A percentile compares a stretch with the other conserved stretches of the same genome.
These are phyloP conservation scores for Mycena filopes DNA, from an alignment of 768 basidiomycete species.

Conservation along the genomic window DNA sequence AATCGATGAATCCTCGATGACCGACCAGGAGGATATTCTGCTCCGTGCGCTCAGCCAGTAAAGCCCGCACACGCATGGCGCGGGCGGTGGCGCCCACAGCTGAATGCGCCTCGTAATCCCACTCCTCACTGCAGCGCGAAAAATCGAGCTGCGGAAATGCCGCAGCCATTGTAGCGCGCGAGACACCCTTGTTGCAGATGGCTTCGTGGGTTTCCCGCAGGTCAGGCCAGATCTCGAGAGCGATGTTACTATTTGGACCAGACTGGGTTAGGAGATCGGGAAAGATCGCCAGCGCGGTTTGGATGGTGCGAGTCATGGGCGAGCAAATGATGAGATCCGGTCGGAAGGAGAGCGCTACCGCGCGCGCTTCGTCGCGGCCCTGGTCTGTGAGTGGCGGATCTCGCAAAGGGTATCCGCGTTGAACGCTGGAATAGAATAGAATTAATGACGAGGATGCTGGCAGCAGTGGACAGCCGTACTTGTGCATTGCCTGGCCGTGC, in stretches of 20 bases:
- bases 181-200: conserved; percentile 31
- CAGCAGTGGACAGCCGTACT: conserved; percentile 3
- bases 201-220: conserved; percentile 35
- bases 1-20: conserved; percentile 33
- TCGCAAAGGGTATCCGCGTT: conserved; percentile 32
- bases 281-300: conserved; percentile 27
- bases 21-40: conserved; percentile 27
- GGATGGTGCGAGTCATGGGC: conserved; percentile 35
- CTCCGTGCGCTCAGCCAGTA: conserved; percentile 20
- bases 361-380: conserved; percentile 27
- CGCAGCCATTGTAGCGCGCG: conserved; percentile 16
- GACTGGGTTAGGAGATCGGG: conserved; percentile 10
- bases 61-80: conserved; percentile 23
- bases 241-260: background rate
- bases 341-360: conserved; percentile 10
- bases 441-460: background rate
- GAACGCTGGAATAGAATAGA: conserved; percentile 21
- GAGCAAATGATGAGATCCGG: conserved; percentile 35
- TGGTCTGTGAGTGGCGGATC: conserved; percentile 34
- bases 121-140: conserved; percentile 30
- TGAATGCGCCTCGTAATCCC: conserved; percentile 33
- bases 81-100: conserved; percentile 22
- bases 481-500: conserved; percentile 31
- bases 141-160: conserved; percentile 27
- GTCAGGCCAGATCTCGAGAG: conserved; percentile 33